Evolutionary conservation across 1,284 basidiomycete genomes (phyloP).

Genomic region (Anthracocystis setariae): DNA sequence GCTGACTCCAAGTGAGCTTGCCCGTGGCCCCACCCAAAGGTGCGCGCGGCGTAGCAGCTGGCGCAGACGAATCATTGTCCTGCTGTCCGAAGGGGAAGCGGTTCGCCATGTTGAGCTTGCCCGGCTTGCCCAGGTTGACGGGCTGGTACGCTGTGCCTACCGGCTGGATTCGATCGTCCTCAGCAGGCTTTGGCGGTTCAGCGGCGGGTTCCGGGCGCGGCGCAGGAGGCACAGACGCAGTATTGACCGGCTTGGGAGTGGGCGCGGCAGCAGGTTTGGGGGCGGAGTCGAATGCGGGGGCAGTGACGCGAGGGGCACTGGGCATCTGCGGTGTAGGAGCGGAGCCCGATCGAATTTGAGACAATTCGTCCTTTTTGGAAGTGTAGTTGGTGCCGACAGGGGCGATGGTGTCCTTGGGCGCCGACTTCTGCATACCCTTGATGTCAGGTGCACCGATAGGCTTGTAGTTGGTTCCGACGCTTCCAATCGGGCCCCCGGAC

Average conservation of each 20-base stretch:
- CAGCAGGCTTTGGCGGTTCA: slow-evolving; percentile 52
- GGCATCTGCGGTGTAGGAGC: slow-evolving; percentile 26
- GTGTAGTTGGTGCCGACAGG: slow-evolving; percentile 63
- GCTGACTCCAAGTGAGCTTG: slow-evolving; percentile 66
- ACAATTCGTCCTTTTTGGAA: slow-evolving; percentile 60
- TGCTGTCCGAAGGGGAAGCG: slow-evolving; percentile 61
- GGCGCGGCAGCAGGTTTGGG: slow-evolving; percentile 4
- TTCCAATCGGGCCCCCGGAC: slow-evolving; percentile 55
- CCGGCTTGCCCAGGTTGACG: slow-evolving; percentile 62
- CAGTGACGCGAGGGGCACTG: slow-evolving; percentile 26
- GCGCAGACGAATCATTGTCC: slow-evolving; percentile 19
- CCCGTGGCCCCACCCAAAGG: slow-evolving; percentile 46
- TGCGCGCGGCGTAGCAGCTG: slow-evolving; percentile 37
- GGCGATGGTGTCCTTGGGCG: slow-evolving; percentile 56
- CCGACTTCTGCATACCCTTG: slow-evolving; percentile 55
- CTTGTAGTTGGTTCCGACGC: slow-evolving; percentile 62
- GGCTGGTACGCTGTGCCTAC: slow-evolving; percentile 66
- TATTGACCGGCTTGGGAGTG: slow-evolving; percentile 11
- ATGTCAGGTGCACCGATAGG: slow-evolving; percentile 66
- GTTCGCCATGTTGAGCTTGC: slow-evolving; percentile 63
- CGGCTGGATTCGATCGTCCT: slow-evolving; percentile 63
- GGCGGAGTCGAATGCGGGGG: slow-evolving; percentile 38
- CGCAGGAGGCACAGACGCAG: slow-evolving; percentile 23
- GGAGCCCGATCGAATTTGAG: slow-evolving; percentile 55
- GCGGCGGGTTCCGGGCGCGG: slow-evolving; percentile 28